phyloP scores from a whole-genome alignment of 2,329 filamentous ascomycete genomes.

The Magnaporthales sp. region DNA sequence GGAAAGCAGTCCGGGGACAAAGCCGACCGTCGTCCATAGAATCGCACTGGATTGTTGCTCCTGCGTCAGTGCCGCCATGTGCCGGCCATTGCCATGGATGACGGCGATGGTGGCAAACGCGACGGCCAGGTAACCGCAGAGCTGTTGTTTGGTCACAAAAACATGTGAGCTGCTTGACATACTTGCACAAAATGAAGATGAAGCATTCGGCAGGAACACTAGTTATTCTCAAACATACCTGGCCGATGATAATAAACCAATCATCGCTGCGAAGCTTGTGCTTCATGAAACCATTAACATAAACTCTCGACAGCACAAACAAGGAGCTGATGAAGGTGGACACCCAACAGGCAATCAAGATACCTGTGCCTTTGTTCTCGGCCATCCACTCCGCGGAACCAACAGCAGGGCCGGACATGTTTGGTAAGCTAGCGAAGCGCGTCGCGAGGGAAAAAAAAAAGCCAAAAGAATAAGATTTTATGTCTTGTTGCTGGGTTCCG shows the following conservation, averaged over 20 bases:
- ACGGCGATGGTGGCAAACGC: constrained; percentile 13
- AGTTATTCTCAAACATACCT: background rate
- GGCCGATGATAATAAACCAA: background rate
- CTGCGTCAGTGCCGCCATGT: background rate
- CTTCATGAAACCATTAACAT: background rate
- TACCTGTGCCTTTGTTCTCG: background rate
- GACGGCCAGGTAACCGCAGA: constrained; percentile 24
- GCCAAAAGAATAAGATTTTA: too few relatives aligned
- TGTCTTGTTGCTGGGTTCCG: too few relatives aligned
- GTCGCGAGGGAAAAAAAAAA: too few relatives aligned
- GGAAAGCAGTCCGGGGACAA: constrained; percentile 26
- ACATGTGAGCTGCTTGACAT: too few relatives aligned
- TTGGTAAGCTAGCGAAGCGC: too few relatives aligned
- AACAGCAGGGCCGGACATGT: background rate
- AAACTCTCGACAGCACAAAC: background rate
- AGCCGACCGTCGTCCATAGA: constrained; percentile 27
- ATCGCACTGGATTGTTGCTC: background rate
- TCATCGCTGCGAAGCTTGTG: background rate
- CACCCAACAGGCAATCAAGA: background rate
- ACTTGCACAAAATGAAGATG: too few relatives aligned
- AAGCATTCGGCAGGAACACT: too few relatives aligned
- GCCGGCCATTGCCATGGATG: background rate
- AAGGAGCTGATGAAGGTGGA: background rate
- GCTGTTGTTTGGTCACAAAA: background rate
- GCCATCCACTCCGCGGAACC: background rate